Conservation (phyloP, 208 protist genomes). For the Tritrichomonas foetus region DNA sequence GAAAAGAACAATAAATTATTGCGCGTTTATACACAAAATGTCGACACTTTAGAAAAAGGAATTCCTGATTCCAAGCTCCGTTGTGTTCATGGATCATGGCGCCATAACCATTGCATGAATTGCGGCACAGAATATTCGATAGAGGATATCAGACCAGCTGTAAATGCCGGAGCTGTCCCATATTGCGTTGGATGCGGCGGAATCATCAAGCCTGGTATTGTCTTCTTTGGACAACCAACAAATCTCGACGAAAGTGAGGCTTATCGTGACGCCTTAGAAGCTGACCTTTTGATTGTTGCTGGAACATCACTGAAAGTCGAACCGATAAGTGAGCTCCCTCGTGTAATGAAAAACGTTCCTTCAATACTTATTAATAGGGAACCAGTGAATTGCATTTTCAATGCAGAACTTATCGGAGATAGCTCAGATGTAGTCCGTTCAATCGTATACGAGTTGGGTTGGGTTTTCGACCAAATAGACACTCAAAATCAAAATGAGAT, state of each 20-base stretch:
- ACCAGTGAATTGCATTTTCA: neutral
- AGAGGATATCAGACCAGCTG: neutral
- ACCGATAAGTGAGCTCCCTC: neutral
- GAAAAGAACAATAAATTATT: neutral
- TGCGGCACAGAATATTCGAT: neutral
- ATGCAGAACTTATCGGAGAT: neutral
- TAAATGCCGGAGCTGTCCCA: neutral
- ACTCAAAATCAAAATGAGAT: no score
- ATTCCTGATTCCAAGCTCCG: neutral
- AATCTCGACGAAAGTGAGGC: conserved; percentile 12
- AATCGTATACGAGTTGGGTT: neutral
- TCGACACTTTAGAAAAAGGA: conserved; percentile 1
- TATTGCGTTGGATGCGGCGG: neutral
- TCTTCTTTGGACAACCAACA: conserved; percentile 19
- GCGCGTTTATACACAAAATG: conserved; percentile 18
- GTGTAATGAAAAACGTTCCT: neutral
- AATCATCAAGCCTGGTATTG: neutral
- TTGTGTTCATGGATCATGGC: conserved; percentile 12
- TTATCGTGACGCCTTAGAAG: neutral
- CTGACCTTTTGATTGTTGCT: neutral
- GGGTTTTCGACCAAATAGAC: neutral
- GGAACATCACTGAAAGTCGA: neutral
- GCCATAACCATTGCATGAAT: neutral
- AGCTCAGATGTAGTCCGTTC: neutral
- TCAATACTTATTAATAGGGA: conserved; percentile 19